phyloP scores from a whole-genome alignment of 768 basidiomycete species.

The Lactifluus subvellereus region DNA sequence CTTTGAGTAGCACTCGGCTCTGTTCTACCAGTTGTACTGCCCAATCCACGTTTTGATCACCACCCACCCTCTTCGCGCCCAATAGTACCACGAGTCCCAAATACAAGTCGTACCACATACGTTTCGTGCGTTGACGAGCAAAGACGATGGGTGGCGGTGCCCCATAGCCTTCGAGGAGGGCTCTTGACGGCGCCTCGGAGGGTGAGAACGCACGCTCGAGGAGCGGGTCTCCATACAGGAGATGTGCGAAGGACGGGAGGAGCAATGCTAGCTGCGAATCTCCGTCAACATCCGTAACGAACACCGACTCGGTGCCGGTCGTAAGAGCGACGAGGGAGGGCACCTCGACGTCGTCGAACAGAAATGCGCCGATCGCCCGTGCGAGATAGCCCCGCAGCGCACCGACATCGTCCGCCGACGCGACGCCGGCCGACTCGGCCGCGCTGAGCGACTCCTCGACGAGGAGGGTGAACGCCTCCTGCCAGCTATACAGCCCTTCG shows the following conservation, averaged over 20 bases:
- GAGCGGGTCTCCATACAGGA: slow-evolving; percentile 73
- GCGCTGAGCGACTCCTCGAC: slow-evolving; percentile 52
- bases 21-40: slow-evolving; percentile 33
- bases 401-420: slow-evolving; percentile 33
- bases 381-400: slow-evolving; percentile 48
- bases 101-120: slow-evolving; percentile 71
- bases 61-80: slow-evolving; percentile 31
- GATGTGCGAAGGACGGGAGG: slow-evolving; percentile 37
- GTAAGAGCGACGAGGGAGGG: slow-evolving; percentile 64
- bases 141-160: slow-evolving; percentile 49
- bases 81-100: slow-evolving; percentile 50
- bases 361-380: slow-evolving; percentile 66
- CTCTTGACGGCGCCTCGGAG: slow-evolving; percentile 27
- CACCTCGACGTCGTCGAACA: slow-evolving; percentile 73
- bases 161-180: slow-evolving; percentile 56
- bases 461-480: slow-evolving; percentile 59
- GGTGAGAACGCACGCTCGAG: slow-evolving; percentile 57
- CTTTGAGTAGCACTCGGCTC: slow-evolving; percentile 38
- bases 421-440: slow-evolving; percentile 32
- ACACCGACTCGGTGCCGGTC: slow-evolving; percentile 52
- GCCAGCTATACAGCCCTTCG: slow-evolving; percentile 56
- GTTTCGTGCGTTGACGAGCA: slow-evolving; percentile 65
- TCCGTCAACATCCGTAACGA: slow-evolving; percentile 34
- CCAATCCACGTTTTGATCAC: slow-evolving; percentile 33
- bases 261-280: slow-evolving; percentile 39